Percentiles rank a stretch among this genome's conserved stretches.
Conservation (phyloP, 2,329 filamentous ascomycete species). For the Cryphonectria carpinicola region DNA sequence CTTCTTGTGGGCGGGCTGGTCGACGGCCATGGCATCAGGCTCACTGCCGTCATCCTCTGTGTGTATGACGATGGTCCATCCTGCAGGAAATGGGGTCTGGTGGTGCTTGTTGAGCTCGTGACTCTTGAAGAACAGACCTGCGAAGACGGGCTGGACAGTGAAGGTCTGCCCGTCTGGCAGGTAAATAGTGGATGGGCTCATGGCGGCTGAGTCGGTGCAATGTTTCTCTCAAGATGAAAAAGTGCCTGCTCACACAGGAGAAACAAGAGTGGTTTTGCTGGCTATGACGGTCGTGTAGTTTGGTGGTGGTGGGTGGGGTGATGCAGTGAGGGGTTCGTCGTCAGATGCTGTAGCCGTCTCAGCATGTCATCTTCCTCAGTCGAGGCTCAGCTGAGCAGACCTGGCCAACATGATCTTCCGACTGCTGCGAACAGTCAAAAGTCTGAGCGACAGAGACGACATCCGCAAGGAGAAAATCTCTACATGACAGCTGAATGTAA, state of each 20-base stretch:
- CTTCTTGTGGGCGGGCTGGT: constrained; percentile 9
- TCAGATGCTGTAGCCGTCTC: not conserved
- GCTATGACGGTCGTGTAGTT: not conserved
- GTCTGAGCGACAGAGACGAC: not conserved
- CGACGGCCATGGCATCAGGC: constrained; percentile 19
- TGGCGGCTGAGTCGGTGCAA: not conserved
- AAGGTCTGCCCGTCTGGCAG: constrained; percentile 88
- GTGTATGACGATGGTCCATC: constrained; percentile 88
- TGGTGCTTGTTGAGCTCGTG: constrained; percentile 69
- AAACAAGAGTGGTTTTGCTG: not conserved
- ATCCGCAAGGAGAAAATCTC: not conserved
- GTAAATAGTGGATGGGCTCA: constrained; percentile 51
- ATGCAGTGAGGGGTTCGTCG: not conserved
- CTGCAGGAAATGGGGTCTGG: constrained; percentile 75
- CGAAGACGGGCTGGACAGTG: constrained; percentile 83
- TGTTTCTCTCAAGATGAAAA: not conserved
- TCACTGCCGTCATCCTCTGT: constrained; percentile 55
- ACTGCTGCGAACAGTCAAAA: not conserved
- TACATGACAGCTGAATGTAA: not conserved
- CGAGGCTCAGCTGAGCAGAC: not conserved
- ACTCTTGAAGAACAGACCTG: constrained; percentile 87
- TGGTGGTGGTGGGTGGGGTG: not conserved
- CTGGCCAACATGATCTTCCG: not conserved
- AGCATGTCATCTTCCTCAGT: not conserved
- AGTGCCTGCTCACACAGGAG: not conserved